Evolutionary conservation across 768 basidiomycete genomes (phyloP), one percentile per base, ranked within the genome.

Genomic region (Lentinula raphanica): DNA sequence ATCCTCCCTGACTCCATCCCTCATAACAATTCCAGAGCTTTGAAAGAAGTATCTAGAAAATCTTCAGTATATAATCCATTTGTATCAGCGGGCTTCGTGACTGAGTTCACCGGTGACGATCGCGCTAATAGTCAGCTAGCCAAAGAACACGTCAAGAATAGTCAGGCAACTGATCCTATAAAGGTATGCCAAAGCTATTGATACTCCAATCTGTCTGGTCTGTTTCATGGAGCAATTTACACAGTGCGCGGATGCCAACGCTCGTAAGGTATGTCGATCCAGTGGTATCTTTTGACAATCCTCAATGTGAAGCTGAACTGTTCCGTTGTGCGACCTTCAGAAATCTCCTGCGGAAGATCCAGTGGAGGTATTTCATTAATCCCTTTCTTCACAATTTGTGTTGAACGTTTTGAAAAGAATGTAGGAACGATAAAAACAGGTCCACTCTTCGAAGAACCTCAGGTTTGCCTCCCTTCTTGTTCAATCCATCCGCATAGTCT

Each of bases 21-120:
- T 31, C 23, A 36, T 36, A 45, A 45, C 7, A 23, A 8, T 9
- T 29, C 44, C 5, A 9, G 11, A 44, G 28, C 13, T 21, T 8
- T 28, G 38, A 28, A 56, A 46, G 42, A 23, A 32, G 28, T 46
- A 38, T 29, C 40, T n/a, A 57, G 25, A 28, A 69, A 67, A 39
- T 56, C 62, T 7, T 39, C 60, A 3, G 46, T 71, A 38, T 65
- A 66, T 44, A 80, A 77, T 64, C 73, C 79, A n/a, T 80, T 82
- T 56, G 74, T 81, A 11, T 79, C 79, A 9, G 77, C 73, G n/a
- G 79, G 81, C 19, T 76, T 79, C 46, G 67, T 80, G 58, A 76
- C 75, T 13, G 77, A 78, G 50, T 79, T 80, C 35, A 71, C 71
- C 31, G 71, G 70, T 19, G 62, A 62, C 35, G 65, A 65, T 19